Base-by-base conservation (phyloP, 2,329 filamentous ascomycete species). In the Fusarium kyushuense region DNA sequence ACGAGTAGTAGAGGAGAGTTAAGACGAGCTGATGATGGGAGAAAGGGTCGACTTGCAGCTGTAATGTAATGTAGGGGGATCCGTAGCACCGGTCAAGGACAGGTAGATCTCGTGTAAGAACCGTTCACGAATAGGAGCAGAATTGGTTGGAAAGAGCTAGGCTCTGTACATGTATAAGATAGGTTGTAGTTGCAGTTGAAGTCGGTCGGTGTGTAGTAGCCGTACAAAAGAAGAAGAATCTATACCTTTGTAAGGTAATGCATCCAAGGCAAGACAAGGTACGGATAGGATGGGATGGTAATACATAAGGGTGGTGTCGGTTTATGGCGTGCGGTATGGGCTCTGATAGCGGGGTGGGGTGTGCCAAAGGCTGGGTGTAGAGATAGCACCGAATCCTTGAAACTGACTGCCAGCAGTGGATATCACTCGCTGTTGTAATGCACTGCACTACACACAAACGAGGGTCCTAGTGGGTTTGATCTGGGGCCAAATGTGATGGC, bases 291-390 rank as follows among this genome's bases (percentile, higher is more conserved):
- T 54, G 21, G 21, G 35, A 38, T 41, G 58, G 40, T 25, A 43
- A 47, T 54, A n/a, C n/a, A n/a, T n/a, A 65, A 49, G 59, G 69
- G 70, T 67, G 68, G 59, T 63, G 63, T 63, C 71, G 67, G 70
- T 71, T 67, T 68, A 73, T 72, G 70, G 66, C 62, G 53, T 69
- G 66, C 62, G 66, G 66, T 63, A 63, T 17, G 23, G 62, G 49
- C 57, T 67, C 55, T 59, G 65, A 63, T 69, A 67, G 67, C 49
- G 54, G 55, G 54, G 67, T 62, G 67, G 67, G 66, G 67, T 52
- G 63, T 60, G 40, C 25, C 45, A 25, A 46, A 33, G 46, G 21
- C 16, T 23, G 58, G 71, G 71, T 70, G 71, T 73, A 49, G 42
- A 56, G 46, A 69, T 73, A 73, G 58, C 51, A 56, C 52, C 25